phyloP scores from a whole-genome alignment of 139 green algal species.

The Yamagishiella unicocca region DNA sequence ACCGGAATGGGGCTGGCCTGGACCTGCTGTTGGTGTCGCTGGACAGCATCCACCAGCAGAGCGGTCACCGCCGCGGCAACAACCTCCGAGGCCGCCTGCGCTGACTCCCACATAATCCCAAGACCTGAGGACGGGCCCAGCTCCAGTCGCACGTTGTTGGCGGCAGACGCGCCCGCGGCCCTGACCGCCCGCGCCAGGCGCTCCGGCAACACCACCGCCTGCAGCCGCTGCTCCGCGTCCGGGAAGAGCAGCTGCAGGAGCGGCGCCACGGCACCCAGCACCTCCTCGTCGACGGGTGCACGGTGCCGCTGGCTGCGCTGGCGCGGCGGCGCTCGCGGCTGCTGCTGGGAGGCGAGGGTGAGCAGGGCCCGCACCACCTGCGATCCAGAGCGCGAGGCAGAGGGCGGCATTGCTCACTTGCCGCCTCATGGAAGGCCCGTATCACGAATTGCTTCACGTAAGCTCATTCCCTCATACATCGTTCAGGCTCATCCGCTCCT shows the following conservation, averaged over 20 bases:
- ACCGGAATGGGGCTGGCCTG: neutral
- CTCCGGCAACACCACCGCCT: neutral
- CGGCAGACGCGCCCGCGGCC: neutral
- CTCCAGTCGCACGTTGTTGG: neutral
- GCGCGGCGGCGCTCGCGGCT: neutral
- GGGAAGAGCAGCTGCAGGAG: constrained; percentile 12
- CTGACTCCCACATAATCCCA: neutral
- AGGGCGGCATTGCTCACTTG: no score
- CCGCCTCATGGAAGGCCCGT: no score
- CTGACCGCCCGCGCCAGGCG: neutral
- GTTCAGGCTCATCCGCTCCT: no score
- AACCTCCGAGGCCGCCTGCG: neutral
- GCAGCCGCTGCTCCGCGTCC: neutral
- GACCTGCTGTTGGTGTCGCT: neutral
- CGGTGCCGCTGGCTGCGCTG: neutral
- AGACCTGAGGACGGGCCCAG: neutral
- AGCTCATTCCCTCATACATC: no score
- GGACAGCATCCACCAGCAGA: no score
- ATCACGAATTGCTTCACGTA: no score
- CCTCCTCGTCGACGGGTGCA: neutral
- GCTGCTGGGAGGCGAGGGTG: neutral
- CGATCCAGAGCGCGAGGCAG: no score
- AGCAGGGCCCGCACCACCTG: neutral
- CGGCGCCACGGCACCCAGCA: neutral
- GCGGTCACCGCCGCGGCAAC: neutral